A percentile compares a stretch with the other conserved stretches of the same genome.
These are phyloP conservation scores for Entoloma clypeatum DNA, from an alignment of 1,284 basidiomycete genomes.

Conservation along the genomic window DNA sequence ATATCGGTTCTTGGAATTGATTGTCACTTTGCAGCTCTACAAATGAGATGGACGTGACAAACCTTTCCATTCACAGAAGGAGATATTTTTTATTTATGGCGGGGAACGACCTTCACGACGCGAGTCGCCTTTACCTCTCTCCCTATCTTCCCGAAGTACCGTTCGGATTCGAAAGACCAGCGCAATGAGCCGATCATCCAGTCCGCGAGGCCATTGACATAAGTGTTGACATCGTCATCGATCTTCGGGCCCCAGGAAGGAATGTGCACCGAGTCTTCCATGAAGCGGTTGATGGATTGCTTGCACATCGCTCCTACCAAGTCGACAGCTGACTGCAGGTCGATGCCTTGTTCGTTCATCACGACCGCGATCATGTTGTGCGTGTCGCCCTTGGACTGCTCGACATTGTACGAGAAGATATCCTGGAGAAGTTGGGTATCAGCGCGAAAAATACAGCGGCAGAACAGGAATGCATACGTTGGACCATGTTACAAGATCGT, in stretches of 20 bases:
- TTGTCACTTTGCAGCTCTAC: no score
- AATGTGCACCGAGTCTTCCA: constrained; percentile 38
- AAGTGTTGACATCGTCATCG: constrained; percentile 49
- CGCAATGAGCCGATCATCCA: constrained; percentile 62
- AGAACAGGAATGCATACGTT: constrained; percentile 44
- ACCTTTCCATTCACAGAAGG: no score
- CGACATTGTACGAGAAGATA: constrained; percentile 64
- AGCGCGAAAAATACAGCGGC: constrained; percentile 18
- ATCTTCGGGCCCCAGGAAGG: constrained; percentile 56
- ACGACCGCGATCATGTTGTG: constrained; percentile 67
- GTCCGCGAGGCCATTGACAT: constrained; percentile 53
- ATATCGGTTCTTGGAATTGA: no score
- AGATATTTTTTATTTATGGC: constrained; percentile 31
- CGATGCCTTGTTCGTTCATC: constrained; percentile 54
- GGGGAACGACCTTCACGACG: constrained; percentile 44
- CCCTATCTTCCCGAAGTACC: constrained; percentile 56
- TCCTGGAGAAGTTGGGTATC: constrained; percentile 38
- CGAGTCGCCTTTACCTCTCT: constrained; percentile 44
- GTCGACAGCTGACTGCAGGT: constrained; percentile 53
- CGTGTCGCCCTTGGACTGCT: constrained; percentile 60
- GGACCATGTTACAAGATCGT: constrained; percentile 61
- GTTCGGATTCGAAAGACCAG: constrained; percentile 58
- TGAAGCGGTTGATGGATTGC: constrained; percentile 53
- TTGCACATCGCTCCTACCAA: constrained; percentile 60
- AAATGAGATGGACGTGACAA: no score